These are phyloP conservation scores for Cinnamomum micranthum DNA, from an alignment of 164 flowering plant species.

Conservation along the genomic window DNA sequence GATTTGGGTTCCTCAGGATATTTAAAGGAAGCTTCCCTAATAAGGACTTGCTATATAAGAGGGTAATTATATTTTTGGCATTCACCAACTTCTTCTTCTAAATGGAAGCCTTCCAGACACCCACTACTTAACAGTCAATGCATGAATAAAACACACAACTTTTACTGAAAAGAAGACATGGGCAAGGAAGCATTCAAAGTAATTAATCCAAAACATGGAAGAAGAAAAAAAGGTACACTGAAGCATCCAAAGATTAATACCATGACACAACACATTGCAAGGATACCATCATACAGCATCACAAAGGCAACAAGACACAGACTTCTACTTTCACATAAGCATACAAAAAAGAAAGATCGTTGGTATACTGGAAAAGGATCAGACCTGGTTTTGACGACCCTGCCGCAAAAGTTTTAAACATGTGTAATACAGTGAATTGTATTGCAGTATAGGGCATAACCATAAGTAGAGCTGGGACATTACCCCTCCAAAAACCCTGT, in stretches of 20 bases:
- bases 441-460: constrained; percentile 96
- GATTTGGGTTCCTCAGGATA: no score
- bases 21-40: no score
- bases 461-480: constrained; percentile 97
- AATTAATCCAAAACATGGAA: not conserved
- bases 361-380: not conserved
- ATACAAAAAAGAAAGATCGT: not conserved
- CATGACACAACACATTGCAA: not conserved
- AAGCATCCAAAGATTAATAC: not conserved
- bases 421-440: constrained; percentile 82
- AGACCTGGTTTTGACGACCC: constrained; percentile 93
- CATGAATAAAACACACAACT: not conserved
- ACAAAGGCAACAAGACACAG: not conserved
- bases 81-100: no score
- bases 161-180: not conserved
- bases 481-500: constrained; percentile 99
- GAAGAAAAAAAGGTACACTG: not conserved
- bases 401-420: constrained; percentile 70
- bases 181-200: not conserved
- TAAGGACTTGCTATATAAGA: no score
- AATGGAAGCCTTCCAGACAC: no score
- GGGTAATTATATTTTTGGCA: no score
- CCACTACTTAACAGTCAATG: no score
- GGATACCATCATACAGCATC: not conserved
- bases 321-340: not conserved